Base-by-base conservation (phyloP, 208 protist genomes). In the Trypanosomatidae sp. region DNA sequence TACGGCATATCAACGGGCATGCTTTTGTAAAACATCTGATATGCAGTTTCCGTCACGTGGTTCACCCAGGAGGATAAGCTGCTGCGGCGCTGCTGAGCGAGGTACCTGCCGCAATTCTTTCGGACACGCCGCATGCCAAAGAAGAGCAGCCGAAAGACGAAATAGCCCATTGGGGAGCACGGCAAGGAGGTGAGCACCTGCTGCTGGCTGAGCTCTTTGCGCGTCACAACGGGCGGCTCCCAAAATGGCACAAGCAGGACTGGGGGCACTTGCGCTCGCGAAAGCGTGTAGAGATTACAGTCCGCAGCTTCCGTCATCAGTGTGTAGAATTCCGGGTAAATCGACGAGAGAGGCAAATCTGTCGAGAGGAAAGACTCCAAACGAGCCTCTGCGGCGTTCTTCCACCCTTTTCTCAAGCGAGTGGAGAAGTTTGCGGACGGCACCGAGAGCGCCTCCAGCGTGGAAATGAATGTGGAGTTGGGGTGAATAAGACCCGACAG, bases 181-280 rank as follows among this genome's bases (percentile, higher is more conserved):
- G 80, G 86, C 58, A 96, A 55, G 1, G 88, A 96, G 7, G 89
- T 91, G 66, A 96, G 67, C 0, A 89, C 77, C 43, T 86, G 74
- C 55, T 79, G 70, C 60, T 83, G 78, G 10, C 83, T 87, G 1
- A 67, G 17, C 62, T 94, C 89, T 52, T 81, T 87, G 46, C 91
- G 79, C 15, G 91, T 96, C 12, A 88, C 77, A 12, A 96, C 65
- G 1, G 91, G 91, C 17, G 91, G 91, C 43, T 83, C 69, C 91
- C 91, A 96, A 83, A 94, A 94, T 2, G 91, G 91, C 41, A 96
- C 71, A 30, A 96, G 69, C 30, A 94, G 62, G 9, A 91, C 49
- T 22, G 89, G 78, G 4, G 84, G 89, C n/a, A 82, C 88, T 7
- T 71, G 71, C 13, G 81, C 77, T 9, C 89, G 73, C 49, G 86